A percentile compares a stretch with the other conserved stretches of the same genome.
Evolutionary conservation across 2,329 filamentous ascomycete species (phyloP).

Genomic region (Arachnomyces sp.): DNA sequence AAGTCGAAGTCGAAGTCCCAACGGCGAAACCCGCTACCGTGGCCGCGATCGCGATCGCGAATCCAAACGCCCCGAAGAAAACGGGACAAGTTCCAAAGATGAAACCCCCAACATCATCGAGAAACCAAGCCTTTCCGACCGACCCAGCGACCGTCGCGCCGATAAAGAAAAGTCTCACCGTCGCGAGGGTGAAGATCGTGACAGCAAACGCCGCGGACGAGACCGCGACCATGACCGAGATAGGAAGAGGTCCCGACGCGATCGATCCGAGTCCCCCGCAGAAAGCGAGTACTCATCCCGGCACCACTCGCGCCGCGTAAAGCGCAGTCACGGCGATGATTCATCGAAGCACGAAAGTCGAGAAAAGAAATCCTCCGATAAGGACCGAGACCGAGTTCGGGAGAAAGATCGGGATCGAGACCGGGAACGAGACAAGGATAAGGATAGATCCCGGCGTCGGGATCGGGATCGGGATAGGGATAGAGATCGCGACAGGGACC

Average conservation of each 20-base stretch:
- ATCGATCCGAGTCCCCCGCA: conserved; percentile 28
- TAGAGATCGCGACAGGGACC: conserved; percentile 16
- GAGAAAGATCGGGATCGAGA: conserved; percentile 8
- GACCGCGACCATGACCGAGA: conserved; percentile 21
- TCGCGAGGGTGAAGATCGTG: conserved; percentile 22
- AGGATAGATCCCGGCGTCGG: too few species aligned
- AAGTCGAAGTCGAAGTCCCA: conserved; percentile 31
- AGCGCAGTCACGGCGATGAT: conserved; percentile 27
- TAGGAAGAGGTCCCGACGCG: conserved; percentile 33
- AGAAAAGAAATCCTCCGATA: conserved; percentile 5
- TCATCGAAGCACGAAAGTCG: conserved; percentile 14
- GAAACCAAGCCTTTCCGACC: too few species aligned
- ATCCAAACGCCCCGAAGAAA: conserved; percentile 13
- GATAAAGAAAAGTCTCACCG: conserved; percentile 24
- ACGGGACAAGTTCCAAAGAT: conserved; percentile 14
- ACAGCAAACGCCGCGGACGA: conserved; percentile 23
- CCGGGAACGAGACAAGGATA: conserved; percentile 7
- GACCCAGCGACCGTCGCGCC: conserved; percentile 5
- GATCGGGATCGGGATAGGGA: conserved; percentile 22
- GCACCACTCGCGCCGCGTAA: conserved; percentile 28
- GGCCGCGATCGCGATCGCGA: conserved; percentile 24
- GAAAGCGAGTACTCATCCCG: conserved; percentile 25
- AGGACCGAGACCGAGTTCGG: background rate
- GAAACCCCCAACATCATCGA: conserved; percentile 9
- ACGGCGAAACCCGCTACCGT: conserved; percentile 30